Base-by-base conservation (phyloP, 139 green algal species). In the Tetradesmus lagerheimii region DNA sequence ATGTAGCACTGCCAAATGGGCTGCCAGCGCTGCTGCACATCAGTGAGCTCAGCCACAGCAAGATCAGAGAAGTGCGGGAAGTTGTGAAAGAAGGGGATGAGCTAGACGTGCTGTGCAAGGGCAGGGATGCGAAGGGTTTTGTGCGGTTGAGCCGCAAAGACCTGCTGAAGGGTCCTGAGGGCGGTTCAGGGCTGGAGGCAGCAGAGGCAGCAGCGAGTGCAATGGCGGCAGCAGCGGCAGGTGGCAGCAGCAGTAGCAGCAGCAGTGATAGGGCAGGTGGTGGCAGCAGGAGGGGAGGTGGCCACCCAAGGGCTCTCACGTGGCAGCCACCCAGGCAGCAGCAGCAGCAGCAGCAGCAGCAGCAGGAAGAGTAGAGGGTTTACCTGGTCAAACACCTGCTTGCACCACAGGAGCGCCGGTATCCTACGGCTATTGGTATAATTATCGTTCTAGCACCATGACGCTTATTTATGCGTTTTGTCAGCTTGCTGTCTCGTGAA, bases 1-100 rank as follows among this genome's bases (percentile, higher is more conserved):
- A 95, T 39, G 89, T 96, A 11, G 41, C 92, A 5, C 80, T 92
- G 41, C 76, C 84, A 76, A 93, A 88, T 67, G 91, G 92, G 62
- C 78, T 88, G 34, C 89, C 88, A 23, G 91, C 90, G 1, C 86
- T 96, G 80, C 92, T 97, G 57, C 95, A 97, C 90, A 93, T 97
- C 62, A 94, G 89, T 31, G 93, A 96, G 62, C 5, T 96, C 0
- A 83, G 85, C 0, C 47, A 89, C 35, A 14, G 81, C 5, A 81
- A 86, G 3, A 62, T 95, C 29, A 37, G 75, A 16, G 71, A 89
- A 35, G 84, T 97, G 1, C 83, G 92, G 4, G 94, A 96, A 18
- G 89, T 90, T 0, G 27, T 96, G 2, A 31, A n/a, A 1, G 81
- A 92, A 47, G 94, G 94, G 0, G 76, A 96, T n/a, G 53, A 91